Evolutionary conservation across 106 monocot genomes (phyloP).

Genomic region (Agapanthus africanus): DNA sequence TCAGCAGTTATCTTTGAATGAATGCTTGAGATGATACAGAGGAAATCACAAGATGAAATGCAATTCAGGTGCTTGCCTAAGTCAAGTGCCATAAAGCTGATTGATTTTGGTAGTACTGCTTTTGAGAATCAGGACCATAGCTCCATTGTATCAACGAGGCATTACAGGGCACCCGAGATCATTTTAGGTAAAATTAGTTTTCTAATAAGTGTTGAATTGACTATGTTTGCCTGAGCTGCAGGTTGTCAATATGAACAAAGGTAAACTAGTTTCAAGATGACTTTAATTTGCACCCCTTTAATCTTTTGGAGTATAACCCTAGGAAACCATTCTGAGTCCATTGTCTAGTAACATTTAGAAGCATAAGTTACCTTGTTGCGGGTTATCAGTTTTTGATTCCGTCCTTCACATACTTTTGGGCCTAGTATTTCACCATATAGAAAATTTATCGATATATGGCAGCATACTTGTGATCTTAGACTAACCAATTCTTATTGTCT

Average conservation of each 20-base stretch:
- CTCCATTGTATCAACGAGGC: conserved; percentile 95
- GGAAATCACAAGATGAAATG: conserved; percentile 56
- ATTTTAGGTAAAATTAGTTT: conserved; percentile 85
- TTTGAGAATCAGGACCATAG: conserved; percentile 82
- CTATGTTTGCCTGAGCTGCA: conserved; percentile 35
- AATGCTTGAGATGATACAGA: conserved; percentile 68
- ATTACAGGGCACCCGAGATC: conserved; percentile 97
- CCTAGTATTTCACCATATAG: not conserved
- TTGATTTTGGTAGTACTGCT: conserved; percentile 99
- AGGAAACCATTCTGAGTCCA: not conserved
- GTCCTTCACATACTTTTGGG: not conserved
- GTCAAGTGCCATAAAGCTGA: conserved; percentile 99
- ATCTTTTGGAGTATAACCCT: not conserved
- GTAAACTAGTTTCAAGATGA: not conserved
- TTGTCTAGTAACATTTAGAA: not conserved
- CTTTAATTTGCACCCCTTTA: not conserved
- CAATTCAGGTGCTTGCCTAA: conserved; percentile 92
- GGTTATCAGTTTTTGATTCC: no score
- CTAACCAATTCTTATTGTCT: not conserved
- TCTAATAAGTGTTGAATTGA: conserved; percentile 28
- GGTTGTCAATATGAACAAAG: conserved; percentile 15
- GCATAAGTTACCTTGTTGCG: not conserved
- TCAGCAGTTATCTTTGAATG: conserved; percentile 39
- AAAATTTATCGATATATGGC: not conserved
- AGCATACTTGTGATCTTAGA: not conserved